Conservation (phyloP, 768 basidiomycete genomes). For the Mycena vitilis region DNA sequence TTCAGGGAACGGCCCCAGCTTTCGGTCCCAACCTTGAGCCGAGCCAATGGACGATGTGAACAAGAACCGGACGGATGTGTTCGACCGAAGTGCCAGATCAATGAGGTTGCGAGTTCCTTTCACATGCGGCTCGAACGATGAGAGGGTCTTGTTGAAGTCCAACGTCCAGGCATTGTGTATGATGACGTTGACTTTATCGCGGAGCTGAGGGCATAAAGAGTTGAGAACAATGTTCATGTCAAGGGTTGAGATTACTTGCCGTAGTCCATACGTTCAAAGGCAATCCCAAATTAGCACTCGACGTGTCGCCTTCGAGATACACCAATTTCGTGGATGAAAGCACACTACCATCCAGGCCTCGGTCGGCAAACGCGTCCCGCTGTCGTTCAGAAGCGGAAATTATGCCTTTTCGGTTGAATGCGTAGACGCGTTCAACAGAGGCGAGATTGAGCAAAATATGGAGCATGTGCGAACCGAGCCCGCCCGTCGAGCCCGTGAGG, state of each 20-base stretch:
- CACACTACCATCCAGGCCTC: constrained; percentile 18
- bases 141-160: constrained; percentile 58
- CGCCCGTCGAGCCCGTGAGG: constrained; percentile 48
- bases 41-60: constrained; percentile 54
- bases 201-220: constrained; percentile 36
- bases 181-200: constrained; percentile 41
- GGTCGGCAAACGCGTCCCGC: constrained; percentile 24
- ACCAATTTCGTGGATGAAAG: constrained; percentile 35
- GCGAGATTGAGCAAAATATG: constrained; percentile 16
- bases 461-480: constrained; percentile 46
- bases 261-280: constrained; percentile 36
- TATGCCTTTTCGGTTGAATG: constrained; percentile 43
- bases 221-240: not conserved
- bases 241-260: constrained; percentile 24
- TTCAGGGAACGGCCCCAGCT: constrained; percentile 47
- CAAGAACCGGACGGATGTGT: constrained; percentile 41
- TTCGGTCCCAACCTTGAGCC: constrained; percentile 41
- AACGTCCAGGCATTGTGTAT: constrained; percentile 60
- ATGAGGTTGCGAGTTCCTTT: constrained; percentile 56
- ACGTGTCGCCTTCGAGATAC: constrained; percentile 44
- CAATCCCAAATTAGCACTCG: constrained; percentile 40
- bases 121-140: constrained; percentile 59
- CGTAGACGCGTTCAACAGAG: constrained; percentile 42
- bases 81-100: constrained; percentile 46
- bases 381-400: constrained; percentile 15